Evolutionary conservation across 2,329 filamentous ascomycete genomes (phyloP).

Genomic region (Fusarium avenaceum): DNA sequence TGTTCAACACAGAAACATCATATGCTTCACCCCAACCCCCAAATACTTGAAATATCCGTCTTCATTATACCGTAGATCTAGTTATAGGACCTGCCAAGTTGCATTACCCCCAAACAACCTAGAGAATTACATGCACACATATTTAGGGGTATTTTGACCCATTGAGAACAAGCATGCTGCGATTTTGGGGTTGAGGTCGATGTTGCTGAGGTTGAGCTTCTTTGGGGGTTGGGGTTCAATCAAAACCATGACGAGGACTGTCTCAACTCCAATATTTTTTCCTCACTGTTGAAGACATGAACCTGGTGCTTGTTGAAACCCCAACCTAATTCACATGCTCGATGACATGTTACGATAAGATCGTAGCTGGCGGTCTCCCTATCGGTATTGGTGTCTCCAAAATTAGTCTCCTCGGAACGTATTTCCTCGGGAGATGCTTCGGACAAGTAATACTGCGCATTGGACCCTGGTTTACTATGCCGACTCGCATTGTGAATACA

Average conservation of each 20-base stretch:
- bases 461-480: neutral
- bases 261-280: slow-evolving; percentile 23
- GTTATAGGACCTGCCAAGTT: neutral
- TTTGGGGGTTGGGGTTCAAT: slow-evolving; percentile 42
- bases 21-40: slow-evolving; percentile 12
- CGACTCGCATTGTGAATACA: neutral
- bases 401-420: slow-evolving; percentile 34
- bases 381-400: slow-evolving; percentile 33
- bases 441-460: slow-evolving; percentile 21
- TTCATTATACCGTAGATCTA: slow-evolving; percentile 6
- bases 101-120: neutral
- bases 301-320: slow-evolving; percentile 38
- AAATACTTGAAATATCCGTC: slow-evolving; percentile 13
- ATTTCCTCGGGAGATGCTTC: slow-evolving; percentile 34
- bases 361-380: slow-evolving; percentile 12
- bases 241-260: slow-evolving; percentile 6
- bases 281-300: slow-evolving; percentile 1
- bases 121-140: neutral
- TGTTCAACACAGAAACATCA: neutral
- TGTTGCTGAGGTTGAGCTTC: slow-evolving; percentile 23
- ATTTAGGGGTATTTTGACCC: too few species aligned
- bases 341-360: neutral
- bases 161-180: slow-evolving; percentile 7
- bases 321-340: slow-evolving; percentile 41
- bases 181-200: slow-evolving; percentile 38